Conservation (phyloP, 108 stramenopile species). For the Skeletonema menzelii region DNA sequence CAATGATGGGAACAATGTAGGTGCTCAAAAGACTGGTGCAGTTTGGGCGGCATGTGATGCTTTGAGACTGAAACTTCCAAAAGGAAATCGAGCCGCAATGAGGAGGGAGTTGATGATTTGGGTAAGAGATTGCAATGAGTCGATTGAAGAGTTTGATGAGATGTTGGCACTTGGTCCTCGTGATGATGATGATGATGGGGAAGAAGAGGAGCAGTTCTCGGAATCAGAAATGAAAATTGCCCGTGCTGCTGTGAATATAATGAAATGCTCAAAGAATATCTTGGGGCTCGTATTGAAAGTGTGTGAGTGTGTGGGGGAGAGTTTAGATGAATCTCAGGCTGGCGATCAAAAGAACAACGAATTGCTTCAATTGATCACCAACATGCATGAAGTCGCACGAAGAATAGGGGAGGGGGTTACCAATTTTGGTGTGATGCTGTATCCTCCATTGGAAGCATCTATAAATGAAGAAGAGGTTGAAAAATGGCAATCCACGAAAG, state of each 20-base stretch:
- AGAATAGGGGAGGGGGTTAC: slow-evolving; percentile 82
- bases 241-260: slow-evolving; percentile 56
- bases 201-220: slow-evolving; percentile 61
- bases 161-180: slow-evolving; percentile 58
- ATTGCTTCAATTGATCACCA: slow-evolving; percentile 50
- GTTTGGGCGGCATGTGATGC: slow-evolving; percentile 80
- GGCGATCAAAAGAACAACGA: slow-evolving; percentile 12
- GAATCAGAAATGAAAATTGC: slow-evolving; percentile 63
- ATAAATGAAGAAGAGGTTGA: neutral
- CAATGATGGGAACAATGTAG: slow-evolving; percentile 35
- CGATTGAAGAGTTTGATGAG: slow-evolving; percentile 78
- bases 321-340: slow-evolving; percentile 2
- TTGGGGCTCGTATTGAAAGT: slow-evolving; percentile 69
- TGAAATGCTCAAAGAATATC: slow-evolving; percentile 77
- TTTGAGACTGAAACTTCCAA: slow-evolving; percentile 38
- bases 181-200: slow-evolving; percentile 24
- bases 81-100: slow-evolving; percentile 77
- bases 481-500: neutral
- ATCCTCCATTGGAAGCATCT: slow-evolving; percentile 65
- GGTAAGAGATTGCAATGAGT: slow-evolving; percentile 77
- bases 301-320: slow-evolving; percentile 63
- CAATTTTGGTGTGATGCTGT: slow-evolving; percentile 71
- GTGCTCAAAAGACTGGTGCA: slow-evolving; percentile 73
- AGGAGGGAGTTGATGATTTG: slow-evolving; percentile 80
- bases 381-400: slow-evolving; percentile 52